Conservation (phyloP, 345 rosid species). For the Orychophragmus violaceus region DNA sequence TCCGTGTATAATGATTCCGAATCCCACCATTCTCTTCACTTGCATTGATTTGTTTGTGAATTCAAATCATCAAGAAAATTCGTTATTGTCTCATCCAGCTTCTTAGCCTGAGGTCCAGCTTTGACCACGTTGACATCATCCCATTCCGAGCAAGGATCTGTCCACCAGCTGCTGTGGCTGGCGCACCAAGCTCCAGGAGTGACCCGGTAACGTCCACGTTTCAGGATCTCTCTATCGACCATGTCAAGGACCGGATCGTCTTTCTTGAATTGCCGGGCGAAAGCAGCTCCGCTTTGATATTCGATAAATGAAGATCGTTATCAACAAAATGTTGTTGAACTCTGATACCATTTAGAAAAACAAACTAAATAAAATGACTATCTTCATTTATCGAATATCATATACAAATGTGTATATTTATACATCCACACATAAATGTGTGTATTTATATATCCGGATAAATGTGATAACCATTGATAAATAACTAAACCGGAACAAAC, state of each 20-base stretch:
- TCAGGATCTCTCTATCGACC: slow-evolving; percentile 67
- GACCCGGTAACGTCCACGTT: slow-evolving; percentile 51
- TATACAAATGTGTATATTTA: too few relatives aligned
- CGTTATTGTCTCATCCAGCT: slow-evolving; percentile 54
- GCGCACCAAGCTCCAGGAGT: slow-evolving; percentile 95
- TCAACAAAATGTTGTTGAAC: too few relatives aligned
- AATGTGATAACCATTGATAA: too few relatives aligned
- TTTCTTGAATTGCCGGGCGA: slow-evolving; percentile 68
- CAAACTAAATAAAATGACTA: too few relatives aligned
- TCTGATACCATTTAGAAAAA: too few relatives aligned
- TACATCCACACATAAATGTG: too few relatives aligned
- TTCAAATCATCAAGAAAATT: slow-evolving; percentile 70
- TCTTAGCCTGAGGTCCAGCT: slow-evolving; percentile 78
- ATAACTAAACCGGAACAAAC: too few relatives aligned
- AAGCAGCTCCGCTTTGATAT: slow-evolving; percentile 85
- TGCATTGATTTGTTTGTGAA: slow-evolving; percentile 74
- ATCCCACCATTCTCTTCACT: slow-evolving; percentile 46
- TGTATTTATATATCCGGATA: too few relatives aligned
- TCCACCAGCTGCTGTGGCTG: slow-evolving; percentile 67
- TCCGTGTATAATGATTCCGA: slow-evolving; percentile 4
- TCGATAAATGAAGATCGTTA: too few relatives aligned
- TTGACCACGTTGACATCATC: slow-evolving; percentile 74
- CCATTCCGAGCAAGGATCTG: slow-evolving; percentile 95
- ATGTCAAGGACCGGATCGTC: slow-evolving; percentile 68
- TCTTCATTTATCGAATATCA: too few relatives aligned